Percentiles rank a stretch among this genome's conserved stretches.
phyloP scores from a whole-genome alignment of 176 grass and related monocot species.

The Triticum urartu region DNA sequence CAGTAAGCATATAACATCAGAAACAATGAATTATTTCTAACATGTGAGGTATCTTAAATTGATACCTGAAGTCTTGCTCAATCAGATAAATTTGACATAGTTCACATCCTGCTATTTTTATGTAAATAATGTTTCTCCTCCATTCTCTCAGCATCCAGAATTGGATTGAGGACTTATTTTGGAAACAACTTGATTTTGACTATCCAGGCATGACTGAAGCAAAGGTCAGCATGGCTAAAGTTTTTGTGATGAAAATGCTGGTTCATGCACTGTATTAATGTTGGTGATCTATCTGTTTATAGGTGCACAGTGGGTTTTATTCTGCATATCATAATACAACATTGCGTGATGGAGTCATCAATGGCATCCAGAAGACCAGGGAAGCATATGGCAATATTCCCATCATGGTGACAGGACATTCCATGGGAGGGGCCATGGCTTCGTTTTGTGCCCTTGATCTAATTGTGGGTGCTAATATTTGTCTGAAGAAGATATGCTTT shows the following conservation, averaged over 20 bases:
- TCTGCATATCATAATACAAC: constrained; percentile 75
- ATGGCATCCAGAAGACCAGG: constrained; percentile 55
- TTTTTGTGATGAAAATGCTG: neutral
- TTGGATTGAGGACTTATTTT: constrained; percentile 93
- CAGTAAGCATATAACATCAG: neutral
- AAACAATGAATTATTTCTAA: neutral
- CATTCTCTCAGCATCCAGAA: constrained; percentile 66
- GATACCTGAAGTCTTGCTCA: neutral
- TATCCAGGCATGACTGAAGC: constrained; percentile 85
- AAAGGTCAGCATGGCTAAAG: constrained; percentile 54
- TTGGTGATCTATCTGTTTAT: constrained; percentile 1
- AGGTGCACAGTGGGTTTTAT: constrained; percentile 85
- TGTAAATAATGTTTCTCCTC: constrained; percentile 22
- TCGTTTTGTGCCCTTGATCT: constrained; percentile 78
- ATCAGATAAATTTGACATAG: constrained; percentile 8
- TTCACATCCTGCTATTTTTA: constrained; percentile 16
- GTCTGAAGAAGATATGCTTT: neutral
- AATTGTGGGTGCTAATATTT: constrained; percentile 54
- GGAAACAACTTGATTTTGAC: constrained; percentile 89
- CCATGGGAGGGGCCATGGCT: constrained; percentile 84
- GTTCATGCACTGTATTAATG: constrained; percentile 15
- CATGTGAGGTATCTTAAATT: constrained; percentile 5
- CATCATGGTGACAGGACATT: constrained; percentile 69
- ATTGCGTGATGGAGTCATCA: constrained; percentile 43
- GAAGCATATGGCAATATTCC: constrained; percentile 55